Conservation (phyloP, 177 flowering plant genomes). For the Vitis hybrid region DNA sequence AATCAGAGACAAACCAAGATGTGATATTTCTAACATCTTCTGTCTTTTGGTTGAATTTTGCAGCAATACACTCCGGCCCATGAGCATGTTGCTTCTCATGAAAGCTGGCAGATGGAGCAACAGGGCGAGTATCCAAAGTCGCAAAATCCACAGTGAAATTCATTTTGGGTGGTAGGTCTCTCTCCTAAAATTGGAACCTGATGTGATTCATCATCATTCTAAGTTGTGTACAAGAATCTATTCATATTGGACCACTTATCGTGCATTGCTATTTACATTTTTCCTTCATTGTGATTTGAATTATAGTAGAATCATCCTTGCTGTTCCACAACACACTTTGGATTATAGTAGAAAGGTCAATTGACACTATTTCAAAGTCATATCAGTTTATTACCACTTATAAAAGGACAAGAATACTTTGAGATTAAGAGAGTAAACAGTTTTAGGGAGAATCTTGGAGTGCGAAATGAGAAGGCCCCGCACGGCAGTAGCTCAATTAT, state of each 20-base stretch:
- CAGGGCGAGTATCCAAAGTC: conserved; percentile 51
- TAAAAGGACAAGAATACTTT: conserved; percentile 7
- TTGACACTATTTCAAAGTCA: conserved; percentile 6
- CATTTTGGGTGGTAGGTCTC: conserved; percentile 13
- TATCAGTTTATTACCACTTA: conserved; percentile 12
- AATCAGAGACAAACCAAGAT: background rate
- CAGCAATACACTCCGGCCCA: conserved; percentile 77
- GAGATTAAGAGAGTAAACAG: background rate
- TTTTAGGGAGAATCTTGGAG: conserved; percentile 6
- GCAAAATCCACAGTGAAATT: conserved; percentile 25
- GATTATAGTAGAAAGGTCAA: background rate
- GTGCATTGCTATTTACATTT: conserved; percentile 18
- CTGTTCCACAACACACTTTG: conserved; percentile 7
- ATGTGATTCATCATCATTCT: conserved; percentile 32
- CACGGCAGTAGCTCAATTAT: conserved; percentile 4
- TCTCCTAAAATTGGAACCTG: conserved; percentile 10
- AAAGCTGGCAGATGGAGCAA: conserved; percentile 80
- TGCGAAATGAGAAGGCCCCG: conserved; percentile 6
- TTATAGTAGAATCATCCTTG: conserved; percentile 7
- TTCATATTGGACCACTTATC: conserved; percentile 25
- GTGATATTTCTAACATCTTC: no score
- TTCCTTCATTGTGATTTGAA: conserved; percentile 12
- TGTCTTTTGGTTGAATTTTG: conserved; percentile 13
- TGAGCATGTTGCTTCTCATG: conserved; percentile 73
- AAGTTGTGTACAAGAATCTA: conserved; percentile 22